phyloP scores from a whole-genome alignment of 2,329 filamentous ascomycete genomes.

The Penicillium janthinellum region DNA sequence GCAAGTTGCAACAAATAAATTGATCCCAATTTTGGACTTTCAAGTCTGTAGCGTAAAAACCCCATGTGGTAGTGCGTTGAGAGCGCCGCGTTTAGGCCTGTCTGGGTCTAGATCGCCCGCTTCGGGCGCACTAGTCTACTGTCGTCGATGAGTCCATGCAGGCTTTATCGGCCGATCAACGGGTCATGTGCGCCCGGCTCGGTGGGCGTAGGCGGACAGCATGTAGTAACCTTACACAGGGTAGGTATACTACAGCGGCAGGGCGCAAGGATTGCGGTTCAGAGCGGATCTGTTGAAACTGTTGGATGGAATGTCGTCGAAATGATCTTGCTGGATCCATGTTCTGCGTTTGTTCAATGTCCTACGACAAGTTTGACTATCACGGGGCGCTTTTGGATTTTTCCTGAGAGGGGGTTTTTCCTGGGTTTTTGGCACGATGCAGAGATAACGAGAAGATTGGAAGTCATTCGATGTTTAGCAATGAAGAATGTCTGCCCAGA shows the following conservation, averaged over 20 bases:
- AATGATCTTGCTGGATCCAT: background rate
- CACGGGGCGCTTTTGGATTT: background rate
- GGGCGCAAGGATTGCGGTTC: background rate
- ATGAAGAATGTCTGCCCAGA: no score
- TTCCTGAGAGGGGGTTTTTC: no score
- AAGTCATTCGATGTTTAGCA: no score
- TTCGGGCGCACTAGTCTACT: background rate
- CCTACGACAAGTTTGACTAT: background rate
- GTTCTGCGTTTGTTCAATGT: background rate
- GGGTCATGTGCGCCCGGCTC: conserved; percentile 9
- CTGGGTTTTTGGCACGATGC: no score
- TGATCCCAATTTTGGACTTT: no score
- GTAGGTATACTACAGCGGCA: no score
- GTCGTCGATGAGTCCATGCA: background rate
- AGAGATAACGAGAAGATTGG: no score
- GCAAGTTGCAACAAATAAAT: no score
- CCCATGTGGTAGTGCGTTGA: conserved; percentile 1
- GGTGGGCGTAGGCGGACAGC: background rate
- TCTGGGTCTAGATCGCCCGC: conserved; percentile 7
- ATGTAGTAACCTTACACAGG: background rate
- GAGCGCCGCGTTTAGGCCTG: conserved; percentile 1
- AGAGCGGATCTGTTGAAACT: background rate
- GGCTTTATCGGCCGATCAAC: conserved; percentile 13
- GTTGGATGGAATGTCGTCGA: background rate
- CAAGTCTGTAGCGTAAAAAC: background rate